These are phyloP conservation scores for Aspergillus sp. DNA, from an alignment of 2,329 filamentous ascomycete species.

Conservation along the genomic window DNA sequence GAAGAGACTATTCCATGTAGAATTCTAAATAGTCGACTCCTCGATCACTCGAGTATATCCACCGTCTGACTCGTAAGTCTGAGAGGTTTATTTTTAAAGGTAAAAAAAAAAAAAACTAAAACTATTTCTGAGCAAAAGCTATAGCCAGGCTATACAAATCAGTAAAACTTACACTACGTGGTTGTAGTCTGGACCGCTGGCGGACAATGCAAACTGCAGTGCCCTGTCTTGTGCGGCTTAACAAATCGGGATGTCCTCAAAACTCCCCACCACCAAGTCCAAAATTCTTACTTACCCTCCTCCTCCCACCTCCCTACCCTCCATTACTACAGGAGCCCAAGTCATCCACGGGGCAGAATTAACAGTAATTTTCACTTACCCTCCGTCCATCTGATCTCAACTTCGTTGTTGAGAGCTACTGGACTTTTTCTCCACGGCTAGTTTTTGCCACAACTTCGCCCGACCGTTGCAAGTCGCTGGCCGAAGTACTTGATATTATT, in stretches of 20 bases:
- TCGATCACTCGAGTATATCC: neutral
- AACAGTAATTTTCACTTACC: slow-evolving; percentile 8
- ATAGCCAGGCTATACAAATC: neutral
- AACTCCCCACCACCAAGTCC: slow-evolving; percentile 22
- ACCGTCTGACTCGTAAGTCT: neutral
- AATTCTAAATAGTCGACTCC: slow-evolving; percentile 16
- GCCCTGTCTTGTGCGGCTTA: slow-evolving; percentile 1
- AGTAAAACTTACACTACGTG: neutral
- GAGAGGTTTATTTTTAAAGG: neutral
- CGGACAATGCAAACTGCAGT: neutral
- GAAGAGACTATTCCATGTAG: slow-evolving; percentile 29
- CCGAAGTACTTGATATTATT: slow-evolving; percentile 16
- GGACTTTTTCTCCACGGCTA: neutral
- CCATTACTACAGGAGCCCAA: slow-evolving; percentile 13
- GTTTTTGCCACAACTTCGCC: slow-evolving; percentile 14
- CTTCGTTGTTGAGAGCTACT: slow-evolving; percentile 3
- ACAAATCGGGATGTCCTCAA: slow-evolving; percentile 6
- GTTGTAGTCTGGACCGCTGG: neutral
- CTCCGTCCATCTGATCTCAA: neutral
- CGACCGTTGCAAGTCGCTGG: slow-evolving; percentile 11
- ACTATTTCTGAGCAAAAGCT: neutral
- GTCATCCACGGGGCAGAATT: slow-evolving; percentile 17
- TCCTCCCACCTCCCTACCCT: slow-evolving; percentile 11
- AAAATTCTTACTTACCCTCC: slow-evolving; percentile 23
- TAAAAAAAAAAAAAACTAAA: neutral